Percentiles rank a stretch among this genome's conserved stretches.
Evolutionary conservation across 139 green algal species (phyloP).

Genomic region (Coelastrella sp.): DNA sequence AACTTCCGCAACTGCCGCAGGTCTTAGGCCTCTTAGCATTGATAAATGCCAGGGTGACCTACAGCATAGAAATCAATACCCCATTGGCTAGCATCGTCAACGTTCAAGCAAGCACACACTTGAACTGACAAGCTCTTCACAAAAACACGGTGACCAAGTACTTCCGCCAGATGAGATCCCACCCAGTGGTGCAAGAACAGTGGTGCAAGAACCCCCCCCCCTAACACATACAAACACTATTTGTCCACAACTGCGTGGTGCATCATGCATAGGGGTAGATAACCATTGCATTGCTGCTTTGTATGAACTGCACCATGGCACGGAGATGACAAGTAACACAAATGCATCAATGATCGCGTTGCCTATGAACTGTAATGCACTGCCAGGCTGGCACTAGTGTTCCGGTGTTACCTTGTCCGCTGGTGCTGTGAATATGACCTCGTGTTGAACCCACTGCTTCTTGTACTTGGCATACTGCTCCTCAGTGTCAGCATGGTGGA

Average conservation of each 20-base stretch:
- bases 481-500: constrained; percentile 10
- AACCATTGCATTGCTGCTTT: no score
- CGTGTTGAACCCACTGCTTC: constrained; percentile 31
- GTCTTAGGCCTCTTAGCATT: constrained; percentile 39
- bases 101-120: neutral
- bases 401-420: neutral
- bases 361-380: neutral
- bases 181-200: no score
- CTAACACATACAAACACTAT: no score
- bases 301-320: neutral
- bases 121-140: neutral
- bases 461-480: constrained; percentile 18
- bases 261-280: no score
- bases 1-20: constrained; percentile 43
- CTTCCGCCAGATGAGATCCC: no score
- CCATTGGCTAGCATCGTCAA: neutral
- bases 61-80: neutral
- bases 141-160: neutral
- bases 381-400: neutral
- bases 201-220: no score
- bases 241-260: no score
- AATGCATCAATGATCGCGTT: neutral
- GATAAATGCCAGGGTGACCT: constrained; percentile 48
- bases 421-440: constrained; percentile 26
- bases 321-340: neutral